These are phyloP conservation scores for Exophiala viscosa DNA, from an alignment of 2,329 filamentous ascomycete genomes.

Conservation along the genomic window DNA sequence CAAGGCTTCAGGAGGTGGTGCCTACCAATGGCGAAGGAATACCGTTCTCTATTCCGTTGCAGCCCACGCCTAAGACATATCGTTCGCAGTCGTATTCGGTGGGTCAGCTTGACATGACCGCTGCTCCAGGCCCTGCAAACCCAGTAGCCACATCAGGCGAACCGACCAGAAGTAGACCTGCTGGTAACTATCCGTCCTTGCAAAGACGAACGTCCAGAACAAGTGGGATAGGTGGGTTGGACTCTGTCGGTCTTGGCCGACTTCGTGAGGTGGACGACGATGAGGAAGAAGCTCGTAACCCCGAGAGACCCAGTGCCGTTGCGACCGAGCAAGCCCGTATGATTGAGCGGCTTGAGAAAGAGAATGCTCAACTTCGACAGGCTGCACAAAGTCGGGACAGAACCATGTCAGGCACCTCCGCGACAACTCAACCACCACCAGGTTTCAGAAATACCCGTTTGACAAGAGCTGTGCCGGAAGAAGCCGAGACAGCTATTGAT, in stretches of 20 bases:
- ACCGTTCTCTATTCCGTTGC: conserved; percentile 80
- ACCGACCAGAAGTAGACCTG: conserved; percentile 36
- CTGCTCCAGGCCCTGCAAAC: conserved; percentile 27
- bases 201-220: conserved; percentile 73
- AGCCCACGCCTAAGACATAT: conserved; percentile 88
- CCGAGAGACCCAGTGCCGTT: conserved; percentile 38
- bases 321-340: conserved; percentile 41
- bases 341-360: conserved; percentile 46
- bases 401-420: conserved; percentile 39
- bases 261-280: conserved; percentile 49
- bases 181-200: conserved; percentile 60
- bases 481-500: conserved; percentile 42
- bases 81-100: conserved; percentile 96
- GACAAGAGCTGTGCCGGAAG: conserved; percentile 41
- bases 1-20: conserved; percentile 69
- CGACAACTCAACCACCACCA: conserved; percentile 32
- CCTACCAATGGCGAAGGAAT: conserved; percentile 65
- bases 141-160: conserved; percentile 33
- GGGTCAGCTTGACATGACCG: conserved; percentile 66
- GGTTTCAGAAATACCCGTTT: conserved; percentile 38
- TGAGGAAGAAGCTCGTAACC: conserved; percentile 32
- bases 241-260: conserved; percentile 44
- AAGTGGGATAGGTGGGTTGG: conserved; percentile 45
- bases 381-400: conserved; percentile 41
- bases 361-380: conserved; percentile 47